Evolutionary conservation across 257 asterid genomes (phyloP).

Genomic region (Solanum pennellii): DNA sequence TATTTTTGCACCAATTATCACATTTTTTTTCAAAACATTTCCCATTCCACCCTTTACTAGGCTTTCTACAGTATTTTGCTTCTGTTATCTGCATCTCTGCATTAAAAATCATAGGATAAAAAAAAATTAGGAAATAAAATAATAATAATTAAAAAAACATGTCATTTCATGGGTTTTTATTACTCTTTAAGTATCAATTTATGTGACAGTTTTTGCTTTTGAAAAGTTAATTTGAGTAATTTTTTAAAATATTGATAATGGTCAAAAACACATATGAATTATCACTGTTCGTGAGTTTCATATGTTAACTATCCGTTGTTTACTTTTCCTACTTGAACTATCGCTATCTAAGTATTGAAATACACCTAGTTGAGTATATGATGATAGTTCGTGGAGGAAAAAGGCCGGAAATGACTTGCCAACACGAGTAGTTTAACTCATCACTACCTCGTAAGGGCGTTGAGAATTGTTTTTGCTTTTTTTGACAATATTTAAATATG

Average conservation of each 20-base stretch:
- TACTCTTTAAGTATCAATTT: background rate
- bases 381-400: fast-evolving
- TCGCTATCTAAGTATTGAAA: background rate
- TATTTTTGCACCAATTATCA: background rate
- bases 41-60: background rate
- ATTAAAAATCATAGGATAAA: background rate
- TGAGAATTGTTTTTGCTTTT: too few relatives aligned
- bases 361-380: background rate
- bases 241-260: background rate
- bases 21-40: background rate
- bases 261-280: too few relatives aligned
- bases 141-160: background rate
- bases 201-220: background rate
- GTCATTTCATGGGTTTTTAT: background rate
- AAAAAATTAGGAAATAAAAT: background rate
- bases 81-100: background rate
- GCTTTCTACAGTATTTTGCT: background rate
- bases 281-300: too few relatives aligned
- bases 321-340: background rate
- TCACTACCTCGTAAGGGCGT: too few relatives aligned
- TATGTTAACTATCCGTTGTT: background rate
- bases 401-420: too few relatives aligned
- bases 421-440: too few relatives aligned
- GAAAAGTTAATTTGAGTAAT: background rate
- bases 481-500: background rate